Base-by-base conservation (phyloP, 2,329 filamentous ascomycete genomes). In the Alternaria atra region DNA sequence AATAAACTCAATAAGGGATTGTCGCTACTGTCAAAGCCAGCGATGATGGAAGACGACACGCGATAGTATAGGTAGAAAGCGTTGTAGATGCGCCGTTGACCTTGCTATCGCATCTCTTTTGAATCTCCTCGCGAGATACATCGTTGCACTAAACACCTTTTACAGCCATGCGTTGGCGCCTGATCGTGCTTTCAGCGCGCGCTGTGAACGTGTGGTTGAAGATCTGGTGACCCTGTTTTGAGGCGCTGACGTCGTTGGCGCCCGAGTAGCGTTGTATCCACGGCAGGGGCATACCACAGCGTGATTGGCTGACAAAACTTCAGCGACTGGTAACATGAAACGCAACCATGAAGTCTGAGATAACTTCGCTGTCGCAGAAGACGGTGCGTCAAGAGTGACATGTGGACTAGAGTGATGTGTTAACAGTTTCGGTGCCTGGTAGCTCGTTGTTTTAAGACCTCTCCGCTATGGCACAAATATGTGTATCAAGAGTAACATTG, bases 241-340 rank as follows among this genome's bases (percentile, higher is more conserved):
- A 66, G 61, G 63, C 62, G 73, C 67, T 63, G 63, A 70, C 69
- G 71, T 73, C 69, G 71, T 71, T 69, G 66, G 68, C 69, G 63
- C 65, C 58, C 50, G 58, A 46, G 51, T 67, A 61, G 63, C 50
- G 37, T 63, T 37, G 39, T 43, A 13, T 32, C 25, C 29, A 40
- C 25, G 51, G 44, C 66, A 55, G 52, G 65, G 66, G 66, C 52
- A 27, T 32, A 29, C 27, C 9, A 27, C 8, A 6, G 35, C 58
- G 56, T 72, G 70, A 75, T 75, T 77, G 73, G 75, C 62, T 59
- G 30, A 46, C 48, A 63, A 47, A 34, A 25, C 50, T 62, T 52
- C 27, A 34, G 29, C 46, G 12, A 4, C 12, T 32, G 25, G 4
- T 8, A 17, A 37, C 54, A 53, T 57, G 63, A 67, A 62, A 62